Conservation (phyloP, 2,329 filamentous ascomycete genomes). For the Pyrenochaeta sp. region DNA sequence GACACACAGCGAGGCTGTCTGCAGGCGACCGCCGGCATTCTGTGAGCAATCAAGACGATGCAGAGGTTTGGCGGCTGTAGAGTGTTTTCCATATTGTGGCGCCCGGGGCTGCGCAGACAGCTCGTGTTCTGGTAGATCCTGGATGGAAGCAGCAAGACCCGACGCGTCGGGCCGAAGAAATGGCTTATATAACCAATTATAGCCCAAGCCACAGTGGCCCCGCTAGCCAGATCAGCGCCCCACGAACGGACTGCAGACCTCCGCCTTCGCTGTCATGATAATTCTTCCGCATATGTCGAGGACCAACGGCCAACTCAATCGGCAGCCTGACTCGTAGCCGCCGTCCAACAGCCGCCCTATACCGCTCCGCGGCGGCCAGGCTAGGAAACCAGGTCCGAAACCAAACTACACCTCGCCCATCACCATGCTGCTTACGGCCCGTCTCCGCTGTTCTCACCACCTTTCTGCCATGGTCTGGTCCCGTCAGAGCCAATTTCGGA, state of each 20-base stretch:
- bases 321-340: not conserved
- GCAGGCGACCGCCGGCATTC: conserved; percentile 2
- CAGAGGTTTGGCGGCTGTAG: conserved; percentile 1
- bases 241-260: not conserved
- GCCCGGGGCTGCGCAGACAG: conserved; percentile 10
- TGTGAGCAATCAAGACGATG: not conserved
- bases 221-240: not conserved
- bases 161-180: conserved; percentile 1
- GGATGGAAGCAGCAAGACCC: conserved; percentile 1
- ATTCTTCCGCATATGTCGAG: too few species aligned
- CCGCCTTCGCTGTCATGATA: not conserved
- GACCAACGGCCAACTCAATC: not conserved
- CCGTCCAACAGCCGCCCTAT: too few species aligned
- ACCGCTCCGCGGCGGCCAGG: too few species aligned
- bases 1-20: conserved; percentile 5
- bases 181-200: too few species aligned
- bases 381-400: too few species aligned
- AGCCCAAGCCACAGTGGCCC: too few species aligned
- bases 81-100: conserved; percentile 26
- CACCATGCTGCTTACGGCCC: too few species aligned
- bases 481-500: not conserved
- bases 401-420: too few species aligned
- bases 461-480: not conserved
- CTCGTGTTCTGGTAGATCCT: conserved; percentile 6
- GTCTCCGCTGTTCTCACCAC: too few species aligned